Conservation (phyloP, 2,329 filamentous ascomycete genomes). For the Arachnomyces sp. region DNA sequence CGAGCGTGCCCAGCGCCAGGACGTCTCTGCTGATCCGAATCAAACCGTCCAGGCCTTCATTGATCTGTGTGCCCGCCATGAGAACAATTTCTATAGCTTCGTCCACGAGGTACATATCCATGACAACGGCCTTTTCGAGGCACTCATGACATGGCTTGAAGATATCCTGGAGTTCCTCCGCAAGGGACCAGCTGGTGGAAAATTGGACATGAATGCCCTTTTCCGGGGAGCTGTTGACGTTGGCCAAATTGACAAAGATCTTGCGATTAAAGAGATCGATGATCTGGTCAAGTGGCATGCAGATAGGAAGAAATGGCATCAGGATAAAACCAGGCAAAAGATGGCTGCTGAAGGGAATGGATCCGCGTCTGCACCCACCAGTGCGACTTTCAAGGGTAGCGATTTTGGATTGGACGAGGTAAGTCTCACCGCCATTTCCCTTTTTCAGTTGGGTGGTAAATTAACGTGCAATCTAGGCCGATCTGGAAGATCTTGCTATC, state of each 20-base stretch:
- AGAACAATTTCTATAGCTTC: constrained; percentile 98
- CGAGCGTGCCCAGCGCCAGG: constrained; percentile 60
- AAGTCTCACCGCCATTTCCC: constrained; percentile 17
- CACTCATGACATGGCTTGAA: constrained; percentile 96
- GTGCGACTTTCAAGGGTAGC: constrained; percentile 59
- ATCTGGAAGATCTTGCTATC: constrained; percentile 78
- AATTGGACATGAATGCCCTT: constrained; percentile 87
- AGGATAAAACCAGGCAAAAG: constrained; percentile 95
- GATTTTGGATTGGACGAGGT: constrained; percentile 88
- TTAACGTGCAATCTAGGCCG: constrained; percentile 39
- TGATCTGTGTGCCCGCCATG: constrained; percentile 87
- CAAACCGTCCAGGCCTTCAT: constrained; percentile 98
- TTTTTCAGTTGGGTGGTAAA: neutral
- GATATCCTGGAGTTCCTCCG: constrained; percentile 88
- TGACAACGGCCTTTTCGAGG: constrained; percentile 91
- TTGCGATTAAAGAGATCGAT: constrained; percentile 74
- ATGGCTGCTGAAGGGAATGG: constrained; percentile 75
- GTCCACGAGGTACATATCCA: constrained; percentile 96
- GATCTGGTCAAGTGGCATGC: constrained; percentile 87
- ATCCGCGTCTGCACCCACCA: constrained; percentile 39
- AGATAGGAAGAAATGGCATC: constrained; percentile 93
- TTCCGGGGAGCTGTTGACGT: constrained; percentile 71
- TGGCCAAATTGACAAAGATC: constrained; percentile 60
- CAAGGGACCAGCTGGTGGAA: constrained; percentile 75
- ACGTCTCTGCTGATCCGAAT: constrained; percentile 91